These are phyloP conservation scores for Coemansia sp. DNA, from an alignment of 192 early-diverging fungal species.

Conservation along the genomic window DNA sequence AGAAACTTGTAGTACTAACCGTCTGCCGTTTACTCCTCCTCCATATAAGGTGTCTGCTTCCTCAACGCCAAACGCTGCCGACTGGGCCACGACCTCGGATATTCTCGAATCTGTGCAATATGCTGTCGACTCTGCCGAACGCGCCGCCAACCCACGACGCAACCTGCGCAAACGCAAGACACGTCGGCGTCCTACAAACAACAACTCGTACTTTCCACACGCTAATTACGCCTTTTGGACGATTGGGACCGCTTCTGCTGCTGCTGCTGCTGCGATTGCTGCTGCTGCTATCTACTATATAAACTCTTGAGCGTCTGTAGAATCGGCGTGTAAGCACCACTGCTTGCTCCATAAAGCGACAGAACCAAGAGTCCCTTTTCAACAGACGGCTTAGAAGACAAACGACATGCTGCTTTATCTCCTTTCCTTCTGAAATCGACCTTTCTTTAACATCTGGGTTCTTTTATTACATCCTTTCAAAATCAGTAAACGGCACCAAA, in stretches of 20 bases:
- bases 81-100: neutral
- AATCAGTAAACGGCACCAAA: neutral
- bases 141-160: neutral
- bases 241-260: neutral
- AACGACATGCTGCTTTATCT: too few relatives aligned
- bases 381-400: too few relatives aligned
- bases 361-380: neutral
- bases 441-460: too few relatives aligned
- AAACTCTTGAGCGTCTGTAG: conserved; percentile 11
- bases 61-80: neutral
- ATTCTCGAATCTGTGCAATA: conserved; percentile 15
- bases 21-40: conserved; percentile 38
- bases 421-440: too few relatives aligned
- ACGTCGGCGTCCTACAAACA: conserved; percentile 4
- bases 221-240: neutral
- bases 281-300: conserved; percentile 26
- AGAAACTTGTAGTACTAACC: conserved; percentile 46
- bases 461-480: too few relatives aligned
- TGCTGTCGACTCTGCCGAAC: conserved; percentile 2
- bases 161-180: conserved; percentile 29
- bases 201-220: neutral
- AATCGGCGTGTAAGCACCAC: conserved; percentile 20
- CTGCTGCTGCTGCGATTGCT: conserved; percentile 15
- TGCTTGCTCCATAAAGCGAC: neutral
- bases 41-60: conserved; percentile 16